These are phyloP conservation scores for Mrakia gelida DNA, from an alignment of 768 basidiomycete genomes.

Conservation along the genomic window DNA sequence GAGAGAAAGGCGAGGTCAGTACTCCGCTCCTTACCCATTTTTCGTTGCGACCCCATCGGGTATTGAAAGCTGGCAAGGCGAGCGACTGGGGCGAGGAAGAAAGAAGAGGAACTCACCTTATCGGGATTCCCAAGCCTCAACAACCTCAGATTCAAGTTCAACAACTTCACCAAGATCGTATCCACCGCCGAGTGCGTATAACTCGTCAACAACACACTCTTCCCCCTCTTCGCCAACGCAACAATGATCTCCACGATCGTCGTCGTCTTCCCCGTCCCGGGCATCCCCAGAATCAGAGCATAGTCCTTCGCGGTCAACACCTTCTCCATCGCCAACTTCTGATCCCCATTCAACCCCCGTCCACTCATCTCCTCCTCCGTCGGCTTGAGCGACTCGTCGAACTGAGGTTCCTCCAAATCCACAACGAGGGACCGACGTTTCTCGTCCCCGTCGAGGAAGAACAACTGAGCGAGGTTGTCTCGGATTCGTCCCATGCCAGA, in stretches of 20 bases:
- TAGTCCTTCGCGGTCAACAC: constrained; percentile 81
- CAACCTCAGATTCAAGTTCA: constrained; percentile 62
- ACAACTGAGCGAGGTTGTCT: constrained; percentile 82
- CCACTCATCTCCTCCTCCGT: constrained; percentile 39
- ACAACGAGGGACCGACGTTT: constrained; percentile 71
- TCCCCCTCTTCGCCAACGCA: constrained; percentile 69
- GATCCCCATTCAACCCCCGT: constrained; percentile 62
- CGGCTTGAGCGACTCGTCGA: constrained; percentile 48
- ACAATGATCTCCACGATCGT: constrained; percentile 85
- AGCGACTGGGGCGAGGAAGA: too few relatives aligned
- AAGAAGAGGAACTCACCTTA: constrained; percentile 56
- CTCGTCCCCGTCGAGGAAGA: constrained; percentile 65
- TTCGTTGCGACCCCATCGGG: background rate
- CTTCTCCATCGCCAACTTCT: constrained; percentile 65
- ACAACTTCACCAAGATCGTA: constrained; percentile 83
- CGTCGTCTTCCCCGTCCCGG: constrained; percentile 96
- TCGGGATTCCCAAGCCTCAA: constrained; percentile 84
- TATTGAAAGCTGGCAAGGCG: too few relatives aligned
- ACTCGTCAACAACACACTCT: constrained; percentile 80
- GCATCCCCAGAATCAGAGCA: constrained; percentile 91
- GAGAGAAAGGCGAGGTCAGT: background rate
- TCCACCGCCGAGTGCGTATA: constrained; percentile 99
- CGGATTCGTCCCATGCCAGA: constrained; percentile 83
- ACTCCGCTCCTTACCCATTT: background rate
- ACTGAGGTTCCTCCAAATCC: constrained; percentile 66